Conservation (phyloP, 371 early-diverging fungal species). For the Apophysomyces variabilis region DNA sequence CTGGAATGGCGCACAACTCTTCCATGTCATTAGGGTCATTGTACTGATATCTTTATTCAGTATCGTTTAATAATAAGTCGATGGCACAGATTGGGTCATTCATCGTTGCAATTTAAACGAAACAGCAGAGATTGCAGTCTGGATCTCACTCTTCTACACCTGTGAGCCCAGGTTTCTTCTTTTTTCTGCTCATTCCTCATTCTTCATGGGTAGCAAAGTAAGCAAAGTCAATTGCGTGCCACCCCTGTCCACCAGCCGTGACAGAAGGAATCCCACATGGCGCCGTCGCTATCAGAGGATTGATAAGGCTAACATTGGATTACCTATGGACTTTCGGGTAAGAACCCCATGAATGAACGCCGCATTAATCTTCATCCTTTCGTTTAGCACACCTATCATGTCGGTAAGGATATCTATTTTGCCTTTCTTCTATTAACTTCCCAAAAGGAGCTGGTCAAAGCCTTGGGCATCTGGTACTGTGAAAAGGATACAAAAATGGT, state of each 20-base stretch:
- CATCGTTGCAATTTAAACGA: conserved; percentile 7
- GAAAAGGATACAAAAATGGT: background rate
- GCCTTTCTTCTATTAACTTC: background rate
- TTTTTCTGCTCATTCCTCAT: conserved; percentile 10
- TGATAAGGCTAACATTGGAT: conserved; percentile 36
- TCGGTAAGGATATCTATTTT: conserved; percentile 29
- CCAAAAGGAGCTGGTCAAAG: background rate
- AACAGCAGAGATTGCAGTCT: conserved; percentile 16
- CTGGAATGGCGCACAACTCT: too few species aligned
- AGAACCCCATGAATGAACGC: conserved; percentile 15
- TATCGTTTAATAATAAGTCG: too few species aligned
- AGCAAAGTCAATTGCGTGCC: conserved; percentile 36
- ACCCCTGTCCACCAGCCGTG: conserved; percentile 15
- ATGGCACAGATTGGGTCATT: background rate
- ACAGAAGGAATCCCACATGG: conserved; percentile 13
- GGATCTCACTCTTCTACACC: conserved; percentile 7
- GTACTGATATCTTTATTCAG: too few species aligned
- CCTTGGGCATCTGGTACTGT: background rate
- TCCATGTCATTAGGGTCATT: too few species aligned
- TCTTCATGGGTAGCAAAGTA: conserved; percentile 33
- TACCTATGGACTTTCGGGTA: conserved; percentile 42
- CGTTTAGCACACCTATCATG: conserved; percentile 38
- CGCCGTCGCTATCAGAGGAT: conserved; percentile 23
- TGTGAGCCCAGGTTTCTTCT: conserved; percentile 13
- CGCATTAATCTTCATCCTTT: background rate